phyloP scores from a whole-genome alignment of 192 early-diverging fungal genomes.

The Phycomyces blakesleeanus region DNA sequence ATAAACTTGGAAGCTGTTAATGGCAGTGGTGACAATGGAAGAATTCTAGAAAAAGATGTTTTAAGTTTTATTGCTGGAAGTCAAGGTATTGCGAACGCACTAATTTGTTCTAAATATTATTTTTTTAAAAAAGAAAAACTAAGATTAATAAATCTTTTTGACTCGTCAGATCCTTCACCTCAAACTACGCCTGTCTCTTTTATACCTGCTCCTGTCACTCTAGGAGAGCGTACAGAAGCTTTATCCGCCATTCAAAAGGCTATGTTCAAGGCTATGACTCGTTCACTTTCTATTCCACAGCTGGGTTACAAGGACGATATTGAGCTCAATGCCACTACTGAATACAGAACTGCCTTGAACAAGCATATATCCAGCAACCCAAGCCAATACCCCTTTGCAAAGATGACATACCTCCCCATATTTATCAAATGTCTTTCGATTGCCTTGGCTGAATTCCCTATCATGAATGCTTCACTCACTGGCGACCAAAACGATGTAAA shows the following conservation, averaged over 20 bases:
- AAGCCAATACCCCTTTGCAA: conserved; percentile 53
- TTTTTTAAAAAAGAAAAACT: no score
- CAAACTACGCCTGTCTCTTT: background rate
- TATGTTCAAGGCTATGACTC: conserved; percentile 98
- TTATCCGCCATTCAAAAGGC: conserved; percentile 89
- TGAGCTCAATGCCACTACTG: conserved; percentile 64
- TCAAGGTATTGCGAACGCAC: no score
- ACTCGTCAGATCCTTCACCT: background rate
- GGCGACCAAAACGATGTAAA: conserved; percentile 38
- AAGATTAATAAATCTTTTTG: background rate
- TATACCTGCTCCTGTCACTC: background rate
- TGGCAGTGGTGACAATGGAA: conserved; percentile 80
- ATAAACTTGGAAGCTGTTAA: conserved; percentile 69
- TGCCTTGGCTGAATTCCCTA: conserved; percentile 78
- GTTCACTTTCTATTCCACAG: conserved; percentile 89
- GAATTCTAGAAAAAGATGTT: conserved; percentile 90
- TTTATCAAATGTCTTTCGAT: conserved; percentile 89
- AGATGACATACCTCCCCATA: conserved; percentile 93
- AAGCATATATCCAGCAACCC: conserved; percentile 44
- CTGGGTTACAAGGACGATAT: conserved; percentile 94
- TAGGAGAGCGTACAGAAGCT: conserved; percentile 39
- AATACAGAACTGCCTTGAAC: conserved; percentile 71
- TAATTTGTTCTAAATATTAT: no score
- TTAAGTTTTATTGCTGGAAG: conserved; percentile 45
- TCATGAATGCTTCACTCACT: conserved; percentile 74